Evolutionary conservation across 2,329 filamentous ascomycete species (phyloP).

Genomic region (Cladorrhinum sp.): DNA sequence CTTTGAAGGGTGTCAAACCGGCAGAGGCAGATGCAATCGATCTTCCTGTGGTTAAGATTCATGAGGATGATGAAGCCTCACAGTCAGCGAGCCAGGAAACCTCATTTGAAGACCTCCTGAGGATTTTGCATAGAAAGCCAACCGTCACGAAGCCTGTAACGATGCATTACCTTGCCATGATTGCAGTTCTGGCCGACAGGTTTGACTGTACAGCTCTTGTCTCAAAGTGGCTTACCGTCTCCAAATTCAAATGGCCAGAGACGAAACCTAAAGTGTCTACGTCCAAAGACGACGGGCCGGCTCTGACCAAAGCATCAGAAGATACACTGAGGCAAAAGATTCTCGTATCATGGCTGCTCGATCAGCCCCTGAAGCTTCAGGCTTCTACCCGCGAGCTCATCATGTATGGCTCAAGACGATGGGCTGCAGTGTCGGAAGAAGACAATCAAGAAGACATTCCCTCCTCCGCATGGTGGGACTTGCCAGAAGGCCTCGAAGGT

Average conservation of each 20-base stretch:
- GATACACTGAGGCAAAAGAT: conserved; percentile 68
- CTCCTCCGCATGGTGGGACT: conserved; percentile 62
- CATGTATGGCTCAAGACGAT: conserved; percentile 59
- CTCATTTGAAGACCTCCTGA: conserved; percentile 65
- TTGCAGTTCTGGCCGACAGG: conserved; percentile 69
- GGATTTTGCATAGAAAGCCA: conserved; percentile 59
- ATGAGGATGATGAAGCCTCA: conserved; percentile 67
- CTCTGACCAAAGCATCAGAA: conserved; percentile 50
- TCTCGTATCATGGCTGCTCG: conserved; percentile 62
- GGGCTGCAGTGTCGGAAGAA: conserved; percentile 43
- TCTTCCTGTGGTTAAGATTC: conserved; percentile 62
- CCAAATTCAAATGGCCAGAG: conserved; percentile 55
- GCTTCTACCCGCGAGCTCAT: conserved; percentile 64
- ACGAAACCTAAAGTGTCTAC: conserved; percentile 35
- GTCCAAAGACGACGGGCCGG: conserved; percentile 31
- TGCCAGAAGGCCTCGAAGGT: conserved; percentile 67
- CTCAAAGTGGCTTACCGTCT: conserved; percentile 48
- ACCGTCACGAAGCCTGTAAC: conserved; percentile 45
- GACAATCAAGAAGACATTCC: conserved; percentile 32
- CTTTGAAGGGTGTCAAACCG: conserved; percentile 44
- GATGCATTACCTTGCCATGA: conserved; percentile 61
- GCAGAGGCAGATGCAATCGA: conserved; percentile 43
- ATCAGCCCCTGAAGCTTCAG: conserved; percentile 58
- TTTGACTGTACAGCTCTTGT: conserved; percentile 63
- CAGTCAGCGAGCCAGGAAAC: conserved; percentile 56